phyloP scores from a whole-genome alignment of 1,139 yeast species.

The Hyphopichia khmerensis region DNA sequence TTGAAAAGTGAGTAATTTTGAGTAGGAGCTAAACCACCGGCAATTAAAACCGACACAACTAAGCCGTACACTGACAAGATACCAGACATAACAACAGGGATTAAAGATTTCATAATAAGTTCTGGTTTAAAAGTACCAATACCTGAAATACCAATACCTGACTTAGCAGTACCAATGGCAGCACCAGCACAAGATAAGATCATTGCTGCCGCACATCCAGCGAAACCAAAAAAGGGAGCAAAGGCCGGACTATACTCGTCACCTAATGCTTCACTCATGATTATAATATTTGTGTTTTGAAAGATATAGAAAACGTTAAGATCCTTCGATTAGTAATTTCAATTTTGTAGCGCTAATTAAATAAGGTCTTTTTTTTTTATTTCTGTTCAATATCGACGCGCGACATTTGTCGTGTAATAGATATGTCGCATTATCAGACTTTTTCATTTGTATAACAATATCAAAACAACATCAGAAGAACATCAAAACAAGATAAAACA shows the following conservation, averaged over 20 bases:
- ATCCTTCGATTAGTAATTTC: no score
- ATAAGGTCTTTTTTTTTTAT: no score
- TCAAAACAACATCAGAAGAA: no score
- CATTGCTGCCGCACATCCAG: conserved; percentile 93
- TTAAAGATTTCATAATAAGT: conserved; percentile 76
- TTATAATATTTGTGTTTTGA: not conserved
- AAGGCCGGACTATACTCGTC: conserved; percentile 76
- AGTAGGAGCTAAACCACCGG: conserved; percentile 83
- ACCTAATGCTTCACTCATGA: conserved; percentile 32
- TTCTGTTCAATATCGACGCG: no score
- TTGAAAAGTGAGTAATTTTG: conserved; percentile 82
- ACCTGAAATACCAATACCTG: conserved; percentile 96
- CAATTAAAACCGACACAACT: conserved; percentile 92
- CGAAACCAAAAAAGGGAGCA: conserved; percentile 95
- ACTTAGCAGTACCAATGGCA: conserved; percentile 97
- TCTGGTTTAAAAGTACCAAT: conserved; percentile 85
- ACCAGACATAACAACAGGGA: conserved; percentile 98
- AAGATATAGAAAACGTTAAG: no score
- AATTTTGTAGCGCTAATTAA: no score
- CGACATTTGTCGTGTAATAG: no score
- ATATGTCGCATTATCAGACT: no score
- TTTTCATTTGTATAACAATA: no score
- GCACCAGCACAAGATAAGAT: conserved; percentile 91
- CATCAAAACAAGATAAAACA: no score
- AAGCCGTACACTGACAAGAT: conserved; percentile 94